Base-by-base conservation (phyloP, 371 early-diverging fungal species). In the Aphelidium insulamus region DNA sequence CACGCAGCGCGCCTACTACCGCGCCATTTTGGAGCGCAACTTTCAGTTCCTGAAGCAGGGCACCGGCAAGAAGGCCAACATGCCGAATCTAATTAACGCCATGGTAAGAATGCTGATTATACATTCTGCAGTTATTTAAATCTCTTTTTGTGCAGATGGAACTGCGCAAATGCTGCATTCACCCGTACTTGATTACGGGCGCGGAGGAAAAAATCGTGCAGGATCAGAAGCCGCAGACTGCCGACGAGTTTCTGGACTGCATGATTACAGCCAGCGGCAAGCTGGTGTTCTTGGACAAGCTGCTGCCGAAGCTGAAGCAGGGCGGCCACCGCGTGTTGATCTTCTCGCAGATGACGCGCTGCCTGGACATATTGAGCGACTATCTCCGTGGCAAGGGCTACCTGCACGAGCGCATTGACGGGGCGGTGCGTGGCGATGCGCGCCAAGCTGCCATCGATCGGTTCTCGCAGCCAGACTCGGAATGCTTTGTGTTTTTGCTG, bases 401-500 rank as follows among this genome's bases (percentile, higher is more conserved):
- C 52, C 45, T 37, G 18, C 71, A 51, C 42, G 72, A 74, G 47
- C 69, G 86, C 25, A 90, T 90, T 37, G 91, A 91, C 46, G 97
- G 83, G 15, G 62, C 69, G 36, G 61, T 80, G 18, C 69, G 83
- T 20, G 79, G 81, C 21, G 90, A 86, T 26, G 57, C 73, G 39
- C 65, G 97, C 12, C 92, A 92, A 48, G 82, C 84, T n/a, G 75
- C 86, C 5, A 90, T 97, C 49, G 90, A 91, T 53, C 66, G 87
- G 17, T 97, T 90, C 51, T 76, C 76, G 11, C 44, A 57, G 18
- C 67, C 66, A 0, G 65, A 68, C 34, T 52, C 66, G 14, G 66
- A 79, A 30, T 58, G 68, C 1, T 90, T 88, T 57, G 74, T 81
- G 4, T 87, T 85, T 41, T 47, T 87, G 37, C 51, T 87, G 21